A percentile compares a stretch with the other conserved stretches of the same genome.
These are phyloP conservation scores for Neurospora sp. DNA, from an alignment of 495 filamentous ascomycete genomes.

Conservation along the genomic window DNA sequence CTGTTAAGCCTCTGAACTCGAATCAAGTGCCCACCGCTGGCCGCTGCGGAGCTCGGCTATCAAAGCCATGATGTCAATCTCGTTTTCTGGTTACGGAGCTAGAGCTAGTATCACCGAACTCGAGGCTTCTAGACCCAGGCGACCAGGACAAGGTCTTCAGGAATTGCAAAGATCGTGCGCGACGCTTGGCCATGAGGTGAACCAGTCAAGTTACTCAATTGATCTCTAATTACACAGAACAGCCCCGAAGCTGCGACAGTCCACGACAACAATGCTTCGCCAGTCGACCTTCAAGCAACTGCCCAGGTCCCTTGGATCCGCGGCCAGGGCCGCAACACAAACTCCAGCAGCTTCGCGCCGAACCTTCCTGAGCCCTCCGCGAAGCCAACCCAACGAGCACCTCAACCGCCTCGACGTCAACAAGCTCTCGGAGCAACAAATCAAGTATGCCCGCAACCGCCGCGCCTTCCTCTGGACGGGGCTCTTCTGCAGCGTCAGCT, in stretches of 20 bases:
- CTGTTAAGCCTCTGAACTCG: background rate
- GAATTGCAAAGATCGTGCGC: background rate
- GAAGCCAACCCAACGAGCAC: conserved; percentile 22
- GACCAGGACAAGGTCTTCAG: background rate
- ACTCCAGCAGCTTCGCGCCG: conserved; percentile 16
- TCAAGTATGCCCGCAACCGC: conserved; percentile 36
- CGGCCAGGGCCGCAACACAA: background rate
- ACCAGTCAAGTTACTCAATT: background rate
- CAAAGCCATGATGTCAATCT: background rate
- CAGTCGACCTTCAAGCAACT: conserved; percentile 14
- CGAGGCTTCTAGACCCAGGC: background rate
- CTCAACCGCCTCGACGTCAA: conserved; percentile 39
- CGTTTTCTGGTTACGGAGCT: background rate
- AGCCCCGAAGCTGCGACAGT: background rate
- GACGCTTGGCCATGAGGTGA: background rate
- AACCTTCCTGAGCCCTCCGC: conserved; percentile 24
- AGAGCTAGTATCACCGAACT: background rate
- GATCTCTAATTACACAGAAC: background rate
- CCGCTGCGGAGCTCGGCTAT: background rate
- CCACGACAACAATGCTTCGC: conserved; percentile 16
- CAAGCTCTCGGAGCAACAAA: conserved; percentile 27
- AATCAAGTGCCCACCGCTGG: background rate
- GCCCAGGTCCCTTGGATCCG: conserved; percentile 5
- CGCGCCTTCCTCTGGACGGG: conserved; percentile 39
- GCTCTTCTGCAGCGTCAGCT: conserved; percentile 34